Conservation (phyloP, 306 rosid species). For the Dalbergia cultrata region DNA sequence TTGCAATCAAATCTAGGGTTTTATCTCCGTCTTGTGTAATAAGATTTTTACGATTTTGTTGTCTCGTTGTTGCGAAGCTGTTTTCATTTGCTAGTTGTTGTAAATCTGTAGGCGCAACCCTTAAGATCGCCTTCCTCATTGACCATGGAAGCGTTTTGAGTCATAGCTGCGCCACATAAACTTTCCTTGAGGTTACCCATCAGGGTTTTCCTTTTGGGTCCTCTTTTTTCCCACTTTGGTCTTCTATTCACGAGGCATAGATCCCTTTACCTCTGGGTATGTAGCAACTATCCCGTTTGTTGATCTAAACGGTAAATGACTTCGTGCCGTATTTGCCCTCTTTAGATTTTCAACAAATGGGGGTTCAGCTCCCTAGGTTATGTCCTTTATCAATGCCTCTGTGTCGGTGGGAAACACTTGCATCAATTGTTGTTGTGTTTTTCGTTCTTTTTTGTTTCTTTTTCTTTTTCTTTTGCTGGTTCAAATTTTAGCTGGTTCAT, state of each 20-base stretch:
- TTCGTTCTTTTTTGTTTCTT: too few species aligned
- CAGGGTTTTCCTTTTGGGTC: slow-evolving; percentile 73
- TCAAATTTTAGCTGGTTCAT: not conserved
- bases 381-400: slow-evolving; percentile 48
- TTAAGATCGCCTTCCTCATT: slow-evolving; percentile 80
- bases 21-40: not conserved
- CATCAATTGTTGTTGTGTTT: not conserved
- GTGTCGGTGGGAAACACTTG: slow-evolving; percentile 59
- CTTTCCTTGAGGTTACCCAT: slow-evolving; percentile 45
- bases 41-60: too few species aligned
- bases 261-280: slow-evolving; percentile 36
- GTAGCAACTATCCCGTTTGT: not conserved
- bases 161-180: slow-evolving; percentile 72
- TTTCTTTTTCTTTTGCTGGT: not conserved
- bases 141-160: slow-evolving; percentile 78
- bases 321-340: not conserved
- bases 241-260: slow-evolving; percentile 35
- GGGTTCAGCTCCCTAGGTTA: slow-evolving; percentile 41
- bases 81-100: not conserved
- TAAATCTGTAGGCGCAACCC: slow-evolving; percentile 61
- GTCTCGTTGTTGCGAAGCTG: too few species aligned
- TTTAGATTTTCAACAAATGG: slow-evolving; percentile 41
- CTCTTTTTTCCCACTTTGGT: slow-evolving; percentile 47
- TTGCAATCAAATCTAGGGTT: not conserved
- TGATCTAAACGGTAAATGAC: slow-evolving; percentile 16